Base-by-base conservation (phyloP, 1,139 yeast genomes). In the Geotrichum fermentans region DNA sequence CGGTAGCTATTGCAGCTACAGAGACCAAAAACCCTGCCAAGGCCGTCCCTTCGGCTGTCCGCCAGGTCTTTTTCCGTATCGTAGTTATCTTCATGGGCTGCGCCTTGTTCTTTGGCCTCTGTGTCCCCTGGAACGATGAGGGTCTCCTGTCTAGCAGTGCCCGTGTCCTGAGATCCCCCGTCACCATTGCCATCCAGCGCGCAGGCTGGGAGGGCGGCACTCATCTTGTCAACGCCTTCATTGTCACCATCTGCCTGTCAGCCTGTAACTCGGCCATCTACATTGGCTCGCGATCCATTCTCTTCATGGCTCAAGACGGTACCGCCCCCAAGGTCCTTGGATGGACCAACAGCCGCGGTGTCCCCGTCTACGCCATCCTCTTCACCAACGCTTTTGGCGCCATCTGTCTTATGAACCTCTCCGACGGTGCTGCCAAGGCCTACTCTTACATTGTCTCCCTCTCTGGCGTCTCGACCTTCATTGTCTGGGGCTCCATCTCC, bases 1-100 rank as follows among this genome's bases (percentile, higher is more conserved):
- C 86, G 58, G 85, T 86, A 28, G 96, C 95, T 59, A 78, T 90
- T 51, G 80, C 95, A 5, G 92, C 95, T 17, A 95, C 96, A 64
- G 97, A 90, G 69, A 78, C 92, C 44, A 75, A 78, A 45, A 84
- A 86, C 67, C 96, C 97, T 51, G 75, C 85, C 64, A 80, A 78
- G 56, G 75, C 94, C n/a, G 86, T 90, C 47, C 96, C 96, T 51
- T 75, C 77, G 52, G 96, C 96, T 29, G 85, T 87, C 61, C 79
- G 82, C 60, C 85, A 85, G 62, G 95, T 88, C 34, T 79, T 88
- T 57, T 77, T 80, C 71, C 79, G 97, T 68, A 87, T 90, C 58
- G 66, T 86, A 56, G 70, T 88, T 51, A 85, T 90, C 65, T 90
- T 86, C 74, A 80, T 90, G 61, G 73, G 84, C 14, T 81, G 90